Conservation (phyloP, 192 early-diverging fungal species). For the Dissophora ornata region DNA sequence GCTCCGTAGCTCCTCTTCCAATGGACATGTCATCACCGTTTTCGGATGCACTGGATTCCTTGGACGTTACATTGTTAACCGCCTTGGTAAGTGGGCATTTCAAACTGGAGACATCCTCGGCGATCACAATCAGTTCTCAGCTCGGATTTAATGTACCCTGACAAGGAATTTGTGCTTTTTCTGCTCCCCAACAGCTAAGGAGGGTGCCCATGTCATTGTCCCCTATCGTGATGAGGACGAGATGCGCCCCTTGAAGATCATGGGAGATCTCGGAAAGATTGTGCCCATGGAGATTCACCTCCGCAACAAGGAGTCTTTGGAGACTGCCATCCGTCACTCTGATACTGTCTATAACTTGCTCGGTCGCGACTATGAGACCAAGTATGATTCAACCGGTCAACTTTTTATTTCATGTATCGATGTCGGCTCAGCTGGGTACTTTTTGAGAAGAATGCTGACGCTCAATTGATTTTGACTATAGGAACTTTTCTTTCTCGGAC, state of each 20-base stretch:
- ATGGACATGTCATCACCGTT: constrained; percentile 92
- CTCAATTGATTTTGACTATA: constrained; percentile 32
- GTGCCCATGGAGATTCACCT: constrained; percentile 92
- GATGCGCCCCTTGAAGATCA: constrained; percentile 87
- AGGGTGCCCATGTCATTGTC: constrained; percentile 91
- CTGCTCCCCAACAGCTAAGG: constrained; percentile 65
- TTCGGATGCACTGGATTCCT: constrained; percentile 97
- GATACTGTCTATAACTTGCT: constrained; percentile 97
- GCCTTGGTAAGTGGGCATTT: constrained; percentile 71
- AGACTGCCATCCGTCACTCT: constrained; percentile 88
- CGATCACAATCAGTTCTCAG: neutral
- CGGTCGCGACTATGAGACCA: constrained; percentile 91
- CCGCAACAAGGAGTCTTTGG: constrained; percentile 85
- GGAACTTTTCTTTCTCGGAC: constrained; percentile 90
- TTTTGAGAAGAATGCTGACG: neutral
- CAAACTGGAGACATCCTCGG: neutral
- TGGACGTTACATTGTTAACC: constrained; percentile 93
- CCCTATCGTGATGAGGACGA: constrained; percentile 92
- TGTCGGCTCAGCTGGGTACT: no score
- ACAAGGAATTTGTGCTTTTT: neutral
- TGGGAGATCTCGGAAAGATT: constrained; percentile 96
- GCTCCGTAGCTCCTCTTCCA: constrained; percentile 76
- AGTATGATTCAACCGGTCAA: no score
- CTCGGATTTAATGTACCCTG: neutral
- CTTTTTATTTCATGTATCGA: no score